Base-by-base conservation (phyloP, 2,329 filamentous ascomycete species). In the Apiospora phragmitis region DNA sequence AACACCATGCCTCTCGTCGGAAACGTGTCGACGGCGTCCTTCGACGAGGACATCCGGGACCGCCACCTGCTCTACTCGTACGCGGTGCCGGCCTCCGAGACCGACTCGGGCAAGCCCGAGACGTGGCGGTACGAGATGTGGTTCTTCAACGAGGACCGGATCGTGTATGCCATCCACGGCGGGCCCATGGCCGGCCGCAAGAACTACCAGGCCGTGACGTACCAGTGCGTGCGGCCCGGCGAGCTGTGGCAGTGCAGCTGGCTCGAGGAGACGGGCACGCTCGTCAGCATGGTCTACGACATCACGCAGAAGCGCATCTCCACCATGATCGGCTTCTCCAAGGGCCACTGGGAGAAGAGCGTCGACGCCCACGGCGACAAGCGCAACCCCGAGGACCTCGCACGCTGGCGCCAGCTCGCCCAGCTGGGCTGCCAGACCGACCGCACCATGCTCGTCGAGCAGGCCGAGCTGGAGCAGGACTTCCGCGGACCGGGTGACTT, bases 161-260 rank as follows among this genome's bases (percentile, higher is more conserved):
- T 89, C 66, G 85, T 90, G 71, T 90, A 90, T 73, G 84, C 84
- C 32, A 90, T 90, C 69, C 87, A 90, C 73, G 87, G 88, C 4
- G 88, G 88, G 0, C 88, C 88, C 3, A 90, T 90, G 88, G 84
- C 84, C 0, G 86, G 87, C 2, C 82, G 86, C 3, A 79, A 80
- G 68, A 88, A 88, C 76, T 88, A 84, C 76, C 87, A 89, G 73
- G 82, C 83, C 1, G 86, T 83, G 16, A 85, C 84, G 1, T 90
- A 87, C 74, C 87, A 89, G 75, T 90, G 88, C 77, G 84, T 90
- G 38, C 83, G 88, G 0, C 84, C 86, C 0, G 86, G 86, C 1
- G 88, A 90, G 76, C 75, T 89, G 0, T 90, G 88, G 88, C 88
- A 90, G 74, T 84, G 86, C 72, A 89, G 87, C 71, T 90, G 87